These are phyloP conservation scores for Cyberlindnera xylosilytica DNA, from an alignment of 805 yeast species.

Conservation along the genomic window DNA sequence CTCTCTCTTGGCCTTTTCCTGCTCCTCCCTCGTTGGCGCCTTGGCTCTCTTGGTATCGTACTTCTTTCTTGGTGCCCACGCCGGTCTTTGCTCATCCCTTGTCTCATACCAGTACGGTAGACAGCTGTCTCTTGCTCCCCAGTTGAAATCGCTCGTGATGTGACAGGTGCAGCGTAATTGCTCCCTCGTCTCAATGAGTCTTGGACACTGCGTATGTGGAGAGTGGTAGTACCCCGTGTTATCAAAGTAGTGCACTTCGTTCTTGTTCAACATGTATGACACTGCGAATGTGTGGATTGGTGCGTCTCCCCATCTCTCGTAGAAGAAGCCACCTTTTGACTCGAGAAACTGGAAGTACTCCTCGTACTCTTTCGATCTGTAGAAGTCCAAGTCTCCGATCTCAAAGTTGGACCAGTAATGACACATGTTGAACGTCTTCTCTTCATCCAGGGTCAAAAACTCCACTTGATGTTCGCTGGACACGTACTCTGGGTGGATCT, in stretches of 20 bases:
- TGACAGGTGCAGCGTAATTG: conserved; percentile 51
- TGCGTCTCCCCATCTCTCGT: conserved; percentile 94
- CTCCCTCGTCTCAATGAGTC: conserved; percentile 40
- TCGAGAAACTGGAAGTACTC: conserved; percentile 64
- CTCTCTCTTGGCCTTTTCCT: not conserved
- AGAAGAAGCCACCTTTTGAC: conserved; percentile 70
- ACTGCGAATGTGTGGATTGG: conserved; percentile 84
- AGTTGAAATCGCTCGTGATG: conserved; percentile 29
- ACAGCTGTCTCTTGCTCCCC: conserved; percentile 27
- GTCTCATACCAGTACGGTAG: conserved; percentile 22
- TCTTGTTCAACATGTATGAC: conserved; percentile 51
- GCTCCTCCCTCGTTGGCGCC: too few relatives aligned
- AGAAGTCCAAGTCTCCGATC: conserved; percentile 68
- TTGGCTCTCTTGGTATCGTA: conserved; percentile 4
- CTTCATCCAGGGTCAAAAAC: conserved; percentile 63
- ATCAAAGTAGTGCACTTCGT: conserved; percentile 65
- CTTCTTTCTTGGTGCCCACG: conserved; percentile 17
- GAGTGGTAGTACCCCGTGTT: conserved; percentile 73
- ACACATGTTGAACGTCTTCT: conserved; percentile 65
- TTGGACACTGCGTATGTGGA: conserved; percentile 58
- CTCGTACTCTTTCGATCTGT: conserved; percentile 55
- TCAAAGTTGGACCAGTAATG: conserved; percentile 86
- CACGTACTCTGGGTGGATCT: conserved; percentile 39
- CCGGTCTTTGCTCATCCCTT: conserved; percentile 17
- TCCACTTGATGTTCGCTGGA: conserved; percentile 52